A percentile compares a stretch with the other conserved stretches of the same genome.
phyloP scores from a whole-genome alignment of 1,284 basidiomycete genomes.

The Pseudozyma pruni region DNA sequence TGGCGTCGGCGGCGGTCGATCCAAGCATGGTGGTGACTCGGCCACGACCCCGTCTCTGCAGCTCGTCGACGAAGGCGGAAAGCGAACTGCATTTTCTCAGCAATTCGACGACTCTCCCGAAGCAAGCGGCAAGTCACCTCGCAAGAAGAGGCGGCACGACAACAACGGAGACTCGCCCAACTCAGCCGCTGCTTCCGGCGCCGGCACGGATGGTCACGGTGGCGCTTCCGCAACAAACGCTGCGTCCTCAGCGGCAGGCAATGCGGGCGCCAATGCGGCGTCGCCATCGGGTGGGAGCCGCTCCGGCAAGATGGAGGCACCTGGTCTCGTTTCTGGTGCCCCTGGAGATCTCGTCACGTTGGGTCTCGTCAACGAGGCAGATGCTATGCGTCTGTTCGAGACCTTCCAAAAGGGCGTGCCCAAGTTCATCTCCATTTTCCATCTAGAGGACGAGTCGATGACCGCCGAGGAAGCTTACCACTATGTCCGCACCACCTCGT shows the following conservation, averaged over 20 bases:
- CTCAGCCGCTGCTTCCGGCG: neutral
- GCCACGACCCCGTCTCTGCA: conserved; percentile 17
- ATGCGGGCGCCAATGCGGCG: neutral
- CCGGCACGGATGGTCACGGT: conserved; percentile 5
- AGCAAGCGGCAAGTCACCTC: conserved; percentile 6
- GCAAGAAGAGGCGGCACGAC: conserved; percentile 33
- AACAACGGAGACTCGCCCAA: conserved; percentile 12
- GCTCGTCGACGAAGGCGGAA: conserved; percentile 28
- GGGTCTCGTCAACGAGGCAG: conserved; percentile 78
- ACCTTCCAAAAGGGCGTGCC: conserved; percentile 64
- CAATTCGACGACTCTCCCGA: conserved; percentile 8
- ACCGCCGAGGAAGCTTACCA: conserved; percentile 77
- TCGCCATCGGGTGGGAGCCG: conserved; percentile 23
- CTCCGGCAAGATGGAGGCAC: conserved; percentile 45
- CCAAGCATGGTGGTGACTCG: conserved; percentile 1
- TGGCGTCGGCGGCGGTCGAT: neutral
- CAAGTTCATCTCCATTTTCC: conserved; percentile 93
- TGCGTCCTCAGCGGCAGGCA: conserved; percentile 1
- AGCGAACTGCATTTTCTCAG: conserved; percentile 14
- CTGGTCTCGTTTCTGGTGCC: conserved; percentile 26
- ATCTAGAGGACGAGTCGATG: conserved; percentile 90
- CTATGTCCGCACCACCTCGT: conserved; percentile 81
- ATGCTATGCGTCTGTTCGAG: conserved; percentile 71
- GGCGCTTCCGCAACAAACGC: conserved; percentile 3
- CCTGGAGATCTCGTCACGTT: conserved; percentile 42